Evolutionary conservation across 768 basidiomycete species (phyloP), one percentile per base, ranked within the genome.

Genomic region (Candolleomyces eurysporus): DNA sequence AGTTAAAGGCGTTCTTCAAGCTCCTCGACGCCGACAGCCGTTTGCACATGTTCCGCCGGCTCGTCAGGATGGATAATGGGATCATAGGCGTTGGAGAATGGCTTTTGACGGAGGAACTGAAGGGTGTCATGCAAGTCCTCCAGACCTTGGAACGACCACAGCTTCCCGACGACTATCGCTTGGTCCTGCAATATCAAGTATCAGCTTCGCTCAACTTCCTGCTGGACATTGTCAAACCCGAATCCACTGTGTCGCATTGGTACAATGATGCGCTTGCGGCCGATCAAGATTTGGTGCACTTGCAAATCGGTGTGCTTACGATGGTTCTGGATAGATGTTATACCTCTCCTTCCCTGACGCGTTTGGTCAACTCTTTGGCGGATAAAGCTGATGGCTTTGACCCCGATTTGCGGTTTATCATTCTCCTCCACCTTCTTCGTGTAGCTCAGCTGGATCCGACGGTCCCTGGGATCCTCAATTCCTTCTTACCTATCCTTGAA

Each of bases 61-160:
- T 92, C 3, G 75, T 82, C 21, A 75, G 70, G 17, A 71, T 92
- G 14, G 91, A 93, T 63, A 70, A 76, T 5, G 85, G 83, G 2
- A 70, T 77, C 26, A 71, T 82, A 21, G 86, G 85, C 3, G 72
- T 89, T 2, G 87, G 84, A 17, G 87, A 89, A 61, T 93, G 90
- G 89, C 66, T 92, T 26, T 65, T 93, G 9, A 66, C 73, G n/a
- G 84, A 88, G 63, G 88, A 90, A 62, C 66, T 89, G 61, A 84
- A 83, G 68, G 72, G 78, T n/a, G 72, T 89, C 49, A 72, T 72
- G 7, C 70, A 69, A 13, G 68, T 72, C 21, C 72, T 85, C 21
- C 74, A 76, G 54, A 63, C 65, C 2, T 69, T 85, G 49, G 68
- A 68, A 14, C 69, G 73, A 14, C 63, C 65, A 39, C 48, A 61